A percentile compares a stretch with the other conserved stretches of the same genome.
phyloP scores from a whole-genome alignment of 2,329 filamentous ascomycete genomes.

The Botryosphaeria dothidea region DNA sequence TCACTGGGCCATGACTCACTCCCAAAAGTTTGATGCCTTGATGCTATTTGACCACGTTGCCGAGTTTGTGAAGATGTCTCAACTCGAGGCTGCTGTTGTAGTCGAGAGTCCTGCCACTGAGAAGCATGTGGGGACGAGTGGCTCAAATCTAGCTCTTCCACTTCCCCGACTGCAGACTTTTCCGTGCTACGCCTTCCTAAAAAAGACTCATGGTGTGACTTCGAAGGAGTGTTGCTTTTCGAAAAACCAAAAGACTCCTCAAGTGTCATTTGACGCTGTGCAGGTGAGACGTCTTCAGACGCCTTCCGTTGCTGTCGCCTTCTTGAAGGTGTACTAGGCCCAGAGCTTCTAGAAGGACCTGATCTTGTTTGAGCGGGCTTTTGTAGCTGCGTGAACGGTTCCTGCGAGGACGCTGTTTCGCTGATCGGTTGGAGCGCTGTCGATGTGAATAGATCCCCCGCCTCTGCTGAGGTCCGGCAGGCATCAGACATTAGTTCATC shows the following conservation, averaged over 20 bases:
- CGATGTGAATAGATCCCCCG: not conserved
- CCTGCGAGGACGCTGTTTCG: not conserved
- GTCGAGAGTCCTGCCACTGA: not conserved
- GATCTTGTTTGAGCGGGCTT: not conserved
- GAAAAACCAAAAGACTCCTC: not conserved
- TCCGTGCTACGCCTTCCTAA: not conserved
- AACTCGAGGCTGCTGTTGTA: not conserved
- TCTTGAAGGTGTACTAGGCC: not conserved
- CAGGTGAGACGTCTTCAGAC: not conserved
- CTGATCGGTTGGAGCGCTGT: not conserved
- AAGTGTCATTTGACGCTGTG: conserved; percentile 3
- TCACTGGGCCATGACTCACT: too few relatives aligned
- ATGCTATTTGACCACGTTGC: too few relatives aligned
- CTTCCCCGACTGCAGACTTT: not conserved
- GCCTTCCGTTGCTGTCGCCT: not conserved
- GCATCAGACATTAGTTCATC: not conserved
- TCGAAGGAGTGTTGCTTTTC: not conserved
- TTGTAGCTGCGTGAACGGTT: not conserved
- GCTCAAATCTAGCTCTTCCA: conserved; percentile 20
- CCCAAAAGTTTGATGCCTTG: too few relatives aligned
- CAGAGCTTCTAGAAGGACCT: not conserved
- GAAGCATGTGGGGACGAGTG: not conserved
- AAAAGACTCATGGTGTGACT: not conserved
- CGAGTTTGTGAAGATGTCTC: not conserved
- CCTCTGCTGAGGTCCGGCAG: not conserved